Percentiles rank a stretch among this genome's conserved stretches.
Evolutionary conservation across 306 rosid genomes (phyloP).

Genomic region (Lathyrus oleraceus): DNA sequence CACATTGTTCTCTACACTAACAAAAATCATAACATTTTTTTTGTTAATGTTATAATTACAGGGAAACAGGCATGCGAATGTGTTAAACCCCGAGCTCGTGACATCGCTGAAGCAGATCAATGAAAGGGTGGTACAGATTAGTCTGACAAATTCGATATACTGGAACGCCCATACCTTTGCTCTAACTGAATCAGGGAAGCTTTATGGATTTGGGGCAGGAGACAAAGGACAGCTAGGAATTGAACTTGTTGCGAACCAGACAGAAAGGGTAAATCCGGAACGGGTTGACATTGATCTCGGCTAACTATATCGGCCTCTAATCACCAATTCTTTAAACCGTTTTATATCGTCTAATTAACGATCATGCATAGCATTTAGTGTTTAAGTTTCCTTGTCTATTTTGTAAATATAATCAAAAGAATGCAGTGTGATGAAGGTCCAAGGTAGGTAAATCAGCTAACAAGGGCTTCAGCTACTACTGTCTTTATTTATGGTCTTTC

Average conservation of each 20-base stretch:
- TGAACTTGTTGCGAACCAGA: conserved; percentile 68
- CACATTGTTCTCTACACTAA: neutral
- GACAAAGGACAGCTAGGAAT: conserved; percentile 93
- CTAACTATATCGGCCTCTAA: conserved; percentile 38
- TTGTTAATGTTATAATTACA: conserved; percentile 41
- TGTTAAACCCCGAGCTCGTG: conserved; percentile 73
- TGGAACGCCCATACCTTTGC: conserved; percentile 98
- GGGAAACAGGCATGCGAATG: conserved; percentile 70
- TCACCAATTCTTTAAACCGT: conserved; percentile 35
- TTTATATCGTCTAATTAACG: conserved; percentile 51
- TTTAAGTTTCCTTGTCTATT: conserved; percentile 48
- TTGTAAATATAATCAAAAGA: conserved; percentile 62
- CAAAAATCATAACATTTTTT: neutral
- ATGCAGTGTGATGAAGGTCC: conserved; percentile 41
- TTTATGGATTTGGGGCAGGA: conserved; percentile 90
- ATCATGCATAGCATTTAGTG: conserved; percentile 59
- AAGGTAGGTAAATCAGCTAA: conserved; percentile 41
- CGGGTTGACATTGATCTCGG: conserved; percentile 74
- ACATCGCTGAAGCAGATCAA: conserved; percentile 66
- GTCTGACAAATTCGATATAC: conserved; percentile 83
- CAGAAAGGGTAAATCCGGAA: conserved; percentile 81
- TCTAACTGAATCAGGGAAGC: conserved; percentile 86
- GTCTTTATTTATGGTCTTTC: conserved; percentile 45
- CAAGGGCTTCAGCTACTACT: conserved; percentile 44
- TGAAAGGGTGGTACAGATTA: conserved; percentile 85